Base-by-base conservation (phyloP, 1,139 yeast species). In the Pichia sp. region DNA sequence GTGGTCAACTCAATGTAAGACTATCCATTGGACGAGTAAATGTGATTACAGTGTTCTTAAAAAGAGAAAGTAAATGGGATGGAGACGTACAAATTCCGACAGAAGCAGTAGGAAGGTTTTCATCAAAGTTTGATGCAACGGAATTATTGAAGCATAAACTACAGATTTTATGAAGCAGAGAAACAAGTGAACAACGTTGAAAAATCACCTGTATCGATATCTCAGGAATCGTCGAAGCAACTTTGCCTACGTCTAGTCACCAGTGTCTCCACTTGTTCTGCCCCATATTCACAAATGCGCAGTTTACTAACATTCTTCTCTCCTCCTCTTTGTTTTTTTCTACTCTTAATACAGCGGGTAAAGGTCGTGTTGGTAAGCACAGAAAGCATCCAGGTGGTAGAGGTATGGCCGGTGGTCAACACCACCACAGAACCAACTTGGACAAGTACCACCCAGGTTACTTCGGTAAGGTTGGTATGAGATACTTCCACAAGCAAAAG, bases 321-420 rank as follows among this genome's bases (percentile, higher is more conserved):
- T 19, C 34, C 23, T 28, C 7, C 30, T 16, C 13, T 18, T 28
- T n/a, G n/a, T n/a, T 3, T 26, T 39, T 45, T 28, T 31, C 19
- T 55, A 49, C 18, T 52, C 18, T 47, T 57, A 36, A 47, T 57
- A 56, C 46, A 60, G 98, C 98, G 95, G 99, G 99, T 88, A 87
- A 91, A 80, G 99, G 99, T 87, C 95, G 99, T 85, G 80, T 95
- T 80, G 99, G 99, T 80, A 93, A 95, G 87, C 99, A 95, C 96
- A 90, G 99, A 90, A 95, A 95, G 96, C 93, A 87, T 73, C 98
- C 99, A 70, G 99, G 99, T 93, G 99, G 99, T 83, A 93, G 99
- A 83, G 99, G 99, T 93, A 93, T 82, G 95, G 99, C 99, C 77
- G 99, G 99, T 91, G 99, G 99, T 88, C 95, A 84, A 81, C 97